Percentiles rank a stretch among this genome's conserved stretches.
These are phyloP conservation scores for Termitomyces sp. DNA, from an alignment of 768 basidiomycete species.

Conservation along the genomic window DNA sequence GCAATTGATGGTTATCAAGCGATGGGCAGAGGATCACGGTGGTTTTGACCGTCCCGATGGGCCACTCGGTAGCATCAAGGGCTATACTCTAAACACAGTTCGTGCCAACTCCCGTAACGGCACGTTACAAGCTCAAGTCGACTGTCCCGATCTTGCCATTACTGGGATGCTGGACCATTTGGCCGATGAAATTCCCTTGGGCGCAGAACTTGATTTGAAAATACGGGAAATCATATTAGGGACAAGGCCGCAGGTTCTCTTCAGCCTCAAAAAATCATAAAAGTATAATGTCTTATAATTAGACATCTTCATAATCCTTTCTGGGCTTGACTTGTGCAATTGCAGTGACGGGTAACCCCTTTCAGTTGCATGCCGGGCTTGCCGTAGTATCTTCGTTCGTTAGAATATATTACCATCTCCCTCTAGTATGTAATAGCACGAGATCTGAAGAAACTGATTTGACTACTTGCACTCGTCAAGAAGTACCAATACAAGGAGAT, in stretches of 20 bases:
- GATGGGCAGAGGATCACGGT: slow-evolving; percentile 25
- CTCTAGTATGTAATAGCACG: too few relatives aligned
- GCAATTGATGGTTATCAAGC: slow-evolving; percentile 29
- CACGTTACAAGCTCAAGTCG: background rate
- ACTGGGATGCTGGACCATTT: background rate
- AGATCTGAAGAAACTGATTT: too few relatives aligned
- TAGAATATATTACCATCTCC: too few relatives aligned
- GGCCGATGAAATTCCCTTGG: background rate
- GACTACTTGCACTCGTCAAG: too few relatives aligned
- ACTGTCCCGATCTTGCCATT: background rate
- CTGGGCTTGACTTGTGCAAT: background rate
- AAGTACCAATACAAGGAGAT: too few relatives aligned
- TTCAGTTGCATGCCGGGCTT: too few relatives aligned
- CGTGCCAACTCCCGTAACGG: background rate
- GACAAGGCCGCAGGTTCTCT: background rate
- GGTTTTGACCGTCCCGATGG: background rate
- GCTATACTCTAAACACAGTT: slow-evolving; percentile 6
- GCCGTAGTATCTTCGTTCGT: too few relatives aligned
- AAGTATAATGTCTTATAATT: background rate
- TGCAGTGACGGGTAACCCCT: too few relatives aligned
- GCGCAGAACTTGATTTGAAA: background rate
- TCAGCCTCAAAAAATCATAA: background rate
- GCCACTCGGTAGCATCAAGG: slow-evolving; percentile 6
- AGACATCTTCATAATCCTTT: background rate
- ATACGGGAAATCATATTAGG: background rate